These are phyloP conservation scores for Clonostachys byssicola DNA, from an alignment of 2,329 filamentous ascomycete species.

Conservation along the genomic window DNA sequence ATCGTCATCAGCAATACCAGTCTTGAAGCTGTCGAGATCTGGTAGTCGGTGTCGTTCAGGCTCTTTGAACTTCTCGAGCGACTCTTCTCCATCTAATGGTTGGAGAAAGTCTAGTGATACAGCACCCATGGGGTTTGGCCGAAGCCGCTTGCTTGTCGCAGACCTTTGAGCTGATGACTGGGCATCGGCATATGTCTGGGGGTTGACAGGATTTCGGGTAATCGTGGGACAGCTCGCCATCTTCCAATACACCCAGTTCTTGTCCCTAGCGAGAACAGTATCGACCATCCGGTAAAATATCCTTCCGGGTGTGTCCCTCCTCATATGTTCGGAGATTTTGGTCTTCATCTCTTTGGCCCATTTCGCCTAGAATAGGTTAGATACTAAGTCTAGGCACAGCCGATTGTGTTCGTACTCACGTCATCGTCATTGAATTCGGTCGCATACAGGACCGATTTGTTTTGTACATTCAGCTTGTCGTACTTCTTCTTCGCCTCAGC, in stretches of 20 bases:
- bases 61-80: conserved; percentile 67
- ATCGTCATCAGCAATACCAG: conserved; percentile 72
- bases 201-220: conserved; percentile 66
- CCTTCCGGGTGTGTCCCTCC: conserved; percentile 75
- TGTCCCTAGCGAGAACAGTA: conserved; percentile 90
- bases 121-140: conserved; percentile 65
- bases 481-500: conserved; percentile 77
- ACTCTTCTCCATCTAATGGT: conserved; percentile 53
- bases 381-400: neutral
- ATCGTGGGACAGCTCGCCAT: conserved; percentile 89
- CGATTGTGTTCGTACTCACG: conserved; percentile 44
- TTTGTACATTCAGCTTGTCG: conserved; percentile 59
- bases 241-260: conserved; percentile 99
- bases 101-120: conserved; percentile 76
- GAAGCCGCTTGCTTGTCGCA: conserved; percentile 67
- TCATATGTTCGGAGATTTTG: conserved; percentile 78
- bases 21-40: conserved; percentile 64
- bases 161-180: conserved; percentile 61
- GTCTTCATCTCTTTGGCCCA: conserved; percentile 80
- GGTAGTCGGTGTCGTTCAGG: conserved; percentile 63
- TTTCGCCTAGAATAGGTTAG: conserved; percentile 50
- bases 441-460: conserved; percentile 83
- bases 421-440: conserved; percentile 81
- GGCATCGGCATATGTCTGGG: conserved; percentile 65
- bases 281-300: conserved; percentile 97